Percentiles rank a stretch among this genome's conserved stretches.
These are phyloP conservation scores for Neopestalotiopsis sp. DNA, from an alignment of 2,329 filamentous ascomycete species.

Conservation along the genomic window DNA sequence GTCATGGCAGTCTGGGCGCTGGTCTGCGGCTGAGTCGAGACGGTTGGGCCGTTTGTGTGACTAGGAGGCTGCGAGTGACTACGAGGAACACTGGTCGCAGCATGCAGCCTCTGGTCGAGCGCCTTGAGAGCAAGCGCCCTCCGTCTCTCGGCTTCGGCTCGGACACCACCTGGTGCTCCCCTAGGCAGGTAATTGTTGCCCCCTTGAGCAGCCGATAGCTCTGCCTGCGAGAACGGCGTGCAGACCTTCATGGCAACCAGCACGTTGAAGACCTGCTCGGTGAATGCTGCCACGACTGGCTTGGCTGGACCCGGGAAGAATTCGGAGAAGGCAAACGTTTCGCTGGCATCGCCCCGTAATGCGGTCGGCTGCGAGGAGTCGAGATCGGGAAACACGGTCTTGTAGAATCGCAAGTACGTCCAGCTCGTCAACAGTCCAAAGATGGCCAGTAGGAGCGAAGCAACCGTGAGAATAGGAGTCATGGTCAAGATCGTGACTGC, in stretches of 20 bases:
- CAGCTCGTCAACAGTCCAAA: constrained; percentile 87
- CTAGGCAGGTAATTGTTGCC: constrained; percentile 63
- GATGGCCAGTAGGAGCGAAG: constrained; percentile 78
- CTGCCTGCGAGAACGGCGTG: constrained; percentile 83
- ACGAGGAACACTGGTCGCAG: constrained; percentile 63
- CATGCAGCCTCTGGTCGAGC: constrained; percentile 87
- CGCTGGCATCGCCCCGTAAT: constrained; percentile 88
- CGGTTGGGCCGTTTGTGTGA: constrained; percentile 58
- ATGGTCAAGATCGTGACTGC: constrained; percentile 69
- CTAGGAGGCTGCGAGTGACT: constrained; percentile 45
- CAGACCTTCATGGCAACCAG: constrained; percentile 80
- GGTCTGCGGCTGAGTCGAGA: constrained; percentile 62
- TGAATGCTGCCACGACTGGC: constrained; percentile 75
- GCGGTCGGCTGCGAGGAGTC: constrained; percentile 64
- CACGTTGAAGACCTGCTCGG: constrained; percentile 75
- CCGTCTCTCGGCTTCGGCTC: constrained; percentile 90
- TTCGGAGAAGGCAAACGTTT: constrained; percentile 94
- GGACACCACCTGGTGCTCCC: constrained; percentile 69
- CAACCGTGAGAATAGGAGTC: constrained; percentile 67
- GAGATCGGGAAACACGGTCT: constrained; percentile 73
- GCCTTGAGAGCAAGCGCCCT: constrained; percentile 89
- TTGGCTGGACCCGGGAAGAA: constrained; percentile 91
- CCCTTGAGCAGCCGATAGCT: constrained; percentile 75
- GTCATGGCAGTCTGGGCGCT: constrained; percentile 65
- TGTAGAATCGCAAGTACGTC: constrained; percentile 97